phyloP scores from a whole-genome alignment of 2,329 filamentous ascomycete species.

The Fusarium succisae region DNA sequence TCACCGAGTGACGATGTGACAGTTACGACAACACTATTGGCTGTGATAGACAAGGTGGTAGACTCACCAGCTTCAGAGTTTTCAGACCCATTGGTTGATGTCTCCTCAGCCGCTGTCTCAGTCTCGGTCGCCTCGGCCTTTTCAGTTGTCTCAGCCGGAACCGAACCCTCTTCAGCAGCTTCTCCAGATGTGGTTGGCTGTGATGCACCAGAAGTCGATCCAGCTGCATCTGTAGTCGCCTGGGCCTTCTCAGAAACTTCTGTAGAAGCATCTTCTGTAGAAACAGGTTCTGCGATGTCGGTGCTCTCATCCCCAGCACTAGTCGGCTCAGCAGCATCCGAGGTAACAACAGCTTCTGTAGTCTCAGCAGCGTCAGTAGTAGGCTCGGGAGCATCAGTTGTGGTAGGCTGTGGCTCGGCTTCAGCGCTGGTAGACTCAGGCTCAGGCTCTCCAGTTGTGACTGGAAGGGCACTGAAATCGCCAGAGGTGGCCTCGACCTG shows the following conservation, averaged over 20 bases:
- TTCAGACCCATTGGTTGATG: conserved; percentile 28
- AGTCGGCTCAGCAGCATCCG: not conserved
- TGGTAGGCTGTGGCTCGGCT: conserved; percentile 6
- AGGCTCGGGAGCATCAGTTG: conserved; percentile 5
- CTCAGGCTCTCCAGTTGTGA: conserved; percentile 8
- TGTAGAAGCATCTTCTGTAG: not conserved
- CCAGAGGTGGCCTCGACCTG: conserved; percentile 39
- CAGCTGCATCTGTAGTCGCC: not conserved
- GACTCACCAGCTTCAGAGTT: conserved; percentile 34
- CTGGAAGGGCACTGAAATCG: conserved; percentile 33
- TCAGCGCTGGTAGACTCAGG: not conserved
- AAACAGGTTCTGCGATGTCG: not conserved
- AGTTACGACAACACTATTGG: not conserved
- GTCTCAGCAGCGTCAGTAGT: conserved; percentile 2
- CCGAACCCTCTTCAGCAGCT: conserved; percentile 1
- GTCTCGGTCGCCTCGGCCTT: conserved; percentile 10
- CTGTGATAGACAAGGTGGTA: conserved; percentile 11
- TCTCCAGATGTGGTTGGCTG: conserved; percentile 18
- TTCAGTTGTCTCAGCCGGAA: conserved; percentile 2
- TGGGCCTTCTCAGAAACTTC: not conserved
- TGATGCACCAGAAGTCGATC: conserved; percentile 9
- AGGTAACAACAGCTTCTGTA: not conserved
- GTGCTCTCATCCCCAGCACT: not conserved
- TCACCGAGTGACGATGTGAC: conserved; percentile 3
- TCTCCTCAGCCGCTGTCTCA: conserved; percentile 28